Conservation (phyloP, 805 yeast genomes). For the Candida pseudoglaebosa region DNA sequence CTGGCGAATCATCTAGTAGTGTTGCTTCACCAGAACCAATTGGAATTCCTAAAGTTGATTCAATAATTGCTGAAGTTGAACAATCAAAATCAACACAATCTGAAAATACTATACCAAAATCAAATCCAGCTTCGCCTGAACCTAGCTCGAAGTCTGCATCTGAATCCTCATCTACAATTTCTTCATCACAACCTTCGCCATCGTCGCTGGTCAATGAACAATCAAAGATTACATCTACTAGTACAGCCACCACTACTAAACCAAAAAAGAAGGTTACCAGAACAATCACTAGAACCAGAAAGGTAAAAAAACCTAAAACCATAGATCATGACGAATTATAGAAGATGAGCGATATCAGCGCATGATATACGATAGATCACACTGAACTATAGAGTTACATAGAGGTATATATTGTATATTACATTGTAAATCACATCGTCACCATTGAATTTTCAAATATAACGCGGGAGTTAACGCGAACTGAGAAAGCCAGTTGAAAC, state of each 20-base stretch:
- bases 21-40: neutral
- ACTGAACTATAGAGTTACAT: too few species aligned
- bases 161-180: neutral
- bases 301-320: constrained; percentile 10
- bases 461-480: too few species aligned
- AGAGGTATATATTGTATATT: neutral
- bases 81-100: constrained; percentile 3
- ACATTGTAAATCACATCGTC: too few species aligned
- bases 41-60: constrained; percentile 2
- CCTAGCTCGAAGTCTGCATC: too few species aligned
- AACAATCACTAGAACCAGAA: constrained; percentile 10
- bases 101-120: too few species aligned
- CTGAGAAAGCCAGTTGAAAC: constrained; percentile 1
- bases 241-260: neutral
- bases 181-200: neutral
- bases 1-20: neutral
- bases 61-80: neutral
- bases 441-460: too few species aligned
- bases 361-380: too few species aligned
- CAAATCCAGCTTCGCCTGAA: too few species aligned
- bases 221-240: neutral
- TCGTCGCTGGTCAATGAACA: neutral
- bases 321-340: constrained; percentile 13
- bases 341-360: too few species aligned
- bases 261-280: constrained; percentile 7